phyloP scores from a whole-genome alignment of 1,139 yeast genomes.

The Candida pseudoviswanathii region DNA sequence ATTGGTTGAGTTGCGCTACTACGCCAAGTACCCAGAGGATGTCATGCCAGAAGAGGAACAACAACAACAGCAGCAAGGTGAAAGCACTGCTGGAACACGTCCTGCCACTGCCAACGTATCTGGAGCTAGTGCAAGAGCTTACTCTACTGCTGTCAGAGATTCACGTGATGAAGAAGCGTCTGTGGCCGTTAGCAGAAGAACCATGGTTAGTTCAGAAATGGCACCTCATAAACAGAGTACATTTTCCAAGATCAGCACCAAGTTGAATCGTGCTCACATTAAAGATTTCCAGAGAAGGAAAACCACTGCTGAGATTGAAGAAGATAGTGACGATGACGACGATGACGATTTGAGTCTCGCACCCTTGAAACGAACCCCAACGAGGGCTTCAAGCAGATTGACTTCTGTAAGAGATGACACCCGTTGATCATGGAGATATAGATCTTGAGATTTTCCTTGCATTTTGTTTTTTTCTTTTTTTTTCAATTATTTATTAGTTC shows the following conservation, averaged over 20 bases:
- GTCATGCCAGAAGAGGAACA: not conserved
- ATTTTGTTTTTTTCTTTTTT: not conserved
- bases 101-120: not conserved
- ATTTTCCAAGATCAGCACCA: constrained; percentile 52
- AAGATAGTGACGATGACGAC: constrained; percentile 44
- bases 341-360: constrained; percentile 17
- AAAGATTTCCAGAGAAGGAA: constrained; percentile 82
- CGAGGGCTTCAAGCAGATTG: constrained; percentile 4
- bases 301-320: constrained; percentile 32
- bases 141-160: constrained; percentile 13
- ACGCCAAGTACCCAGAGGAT: constrained; percentile 8
- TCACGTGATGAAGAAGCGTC: constrained; percentile 17
- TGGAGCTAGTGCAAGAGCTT: constrained; percentile 7
- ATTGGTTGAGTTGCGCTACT: constrained; percentile 39
- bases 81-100: not conserved
- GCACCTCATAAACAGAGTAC: constrained; percentile 34
- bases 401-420: constrained; percentile 11
- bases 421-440: not conserved
- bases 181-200: constrained; percentile 12
- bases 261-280: constrained; percentile 78
- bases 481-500: no score
- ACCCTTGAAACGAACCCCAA: constrained; percentile 3
- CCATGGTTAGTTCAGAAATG: constrained; percentile 8
- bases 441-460: not conserved
- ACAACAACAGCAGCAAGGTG: not conserved